Evolutionary conservation across 257 asterid genomes (phyloP), one percentile per base, ranked within the genome.

Genomic region (Penstemon davidsonii): DNA sequence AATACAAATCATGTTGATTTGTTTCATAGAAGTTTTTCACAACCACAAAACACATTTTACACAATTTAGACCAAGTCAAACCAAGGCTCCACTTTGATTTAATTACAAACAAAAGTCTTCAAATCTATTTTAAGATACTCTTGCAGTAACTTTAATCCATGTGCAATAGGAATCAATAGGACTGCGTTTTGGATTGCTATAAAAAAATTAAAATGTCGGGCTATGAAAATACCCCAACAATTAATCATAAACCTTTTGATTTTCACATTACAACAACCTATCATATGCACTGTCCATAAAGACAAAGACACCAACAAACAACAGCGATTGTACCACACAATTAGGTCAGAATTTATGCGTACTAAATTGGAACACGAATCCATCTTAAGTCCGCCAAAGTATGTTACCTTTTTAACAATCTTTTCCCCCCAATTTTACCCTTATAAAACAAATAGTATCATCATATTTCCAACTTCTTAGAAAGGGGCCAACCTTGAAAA

Each of bases 331-430:
- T 25, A 25, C 33, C 33, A 25, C 33, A 25, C 33, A 25, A 25
- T 25, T 61, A 70, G 66, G 49, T 56, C 43, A 37, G 46, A 44
- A 8, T 6, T 73, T 70, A 42, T 41, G 77, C 67, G 83, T 44
- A 67, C 75, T 33, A 3, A 62, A 67, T 66, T 67, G 15, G 42
- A 71, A 74, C 83, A 74, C 83, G 83, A 74, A 6, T 62, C 13
- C 58, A 41, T 42, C 44, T 57, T 12, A 40, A 43, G 75, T 66
- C 83, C 83, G 66, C 74, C 64, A 61, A 70, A 49, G 3, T 49
- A 9, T 40, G 71, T 56, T 5, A 36, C 75, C 11, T 45, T 44
- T 10, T 39, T 33, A 52, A n/a, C 51, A 25, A 25, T 42, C 44
- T 10, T 55, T 55, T 42, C 5, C 51, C 19, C 33, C 33, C 1